Percentiles rank a stretch among this genome's conserved stretches.
Conservation (phyloP, 2,329 filamentous ascomycete genomes). For the Helotiales sp. region DNA sequence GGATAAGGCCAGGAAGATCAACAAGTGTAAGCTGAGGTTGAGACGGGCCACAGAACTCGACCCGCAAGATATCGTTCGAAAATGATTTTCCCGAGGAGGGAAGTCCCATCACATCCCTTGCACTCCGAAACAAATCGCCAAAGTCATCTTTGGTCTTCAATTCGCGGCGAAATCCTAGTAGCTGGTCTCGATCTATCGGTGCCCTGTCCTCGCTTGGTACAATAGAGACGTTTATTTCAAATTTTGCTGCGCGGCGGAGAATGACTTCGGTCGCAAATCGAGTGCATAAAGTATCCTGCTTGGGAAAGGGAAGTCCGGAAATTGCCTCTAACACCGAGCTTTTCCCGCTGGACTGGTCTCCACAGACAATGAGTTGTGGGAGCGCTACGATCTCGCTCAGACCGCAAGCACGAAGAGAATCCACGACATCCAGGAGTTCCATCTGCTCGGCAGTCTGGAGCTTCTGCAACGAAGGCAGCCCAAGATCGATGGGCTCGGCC, state of each 20-base stretch:
- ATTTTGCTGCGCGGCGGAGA: constrained; percentile 33
- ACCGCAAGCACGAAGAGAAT: constrained; percentile 51
- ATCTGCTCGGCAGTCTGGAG: constrained; percentile 53
- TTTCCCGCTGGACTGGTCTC: constrained; percentile 44
- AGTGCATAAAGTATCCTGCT: constrained; percentile 48
- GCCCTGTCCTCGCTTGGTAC: constrained; percentile 23
- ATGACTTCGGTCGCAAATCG: constrained; percentile 52
- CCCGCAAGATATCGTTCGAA: constrained; percentile 30
- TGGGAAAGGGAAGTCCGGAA: constrained; percentile 48
- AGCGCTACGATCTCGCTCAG: constrained; percentile 40
- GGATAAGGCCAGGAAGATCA: constrained; percentile 62
- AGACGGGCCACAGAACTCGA: constrained; percentile 36
- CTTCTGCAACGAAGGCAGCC: constrained; percentile 23
- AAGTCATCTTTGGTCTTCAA: constrained; percentile 30
- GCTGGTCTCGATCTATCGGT: constrained; percentile 15
- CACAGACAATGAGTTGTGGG: constrained; percentile 46
- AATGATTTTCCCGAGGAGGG: constrained; percentile 35
- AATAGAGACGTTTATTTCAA: constrained; percentile 22
- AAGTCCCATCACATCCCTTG: constrained; percentile 29
- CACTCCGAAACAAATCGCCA: constrained; percentile 29
- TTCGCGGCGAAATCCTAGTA: constrained; percentile 25
- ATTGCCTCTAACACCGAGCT: constrained; percentile 44
- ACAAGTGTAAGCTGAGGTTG: constrained; percentile 61
- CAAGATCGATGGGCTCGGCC: constrained; percentile 14
- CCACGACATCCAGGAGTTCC: constrained; percentile 60